Evolutionary conservation across 2,329 filamentous ascomycete species (phyloP).

Genomic region (Ascochyta koolunga): DNA sequence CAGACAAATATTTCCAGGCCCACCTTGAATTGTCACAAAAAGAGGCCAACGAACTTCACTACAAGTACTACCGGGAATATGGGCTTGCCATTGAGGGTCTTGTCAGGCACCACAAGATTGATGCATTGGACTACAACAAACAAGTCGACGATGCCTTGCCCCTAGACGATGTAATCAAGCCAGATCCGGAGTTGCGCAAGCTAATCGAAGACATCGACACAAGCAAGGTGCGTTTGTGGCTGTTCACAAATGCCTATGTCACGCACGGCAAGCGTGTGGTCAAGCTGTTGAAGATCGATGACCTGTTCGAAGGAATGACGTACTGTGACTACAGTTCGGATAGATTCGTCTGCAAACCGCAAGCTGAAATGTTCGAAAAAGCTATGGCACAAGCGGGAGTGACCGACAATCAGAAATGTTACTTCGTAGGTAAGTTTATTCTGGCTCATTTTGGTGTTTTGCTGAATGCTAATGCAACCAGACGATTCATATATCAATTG

Average conservation of each 20-base stretch:
- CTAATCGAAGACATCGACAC: slow-evolving; percentile 83
- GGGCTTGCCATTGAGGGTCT: slow-evolving; percentile 97
- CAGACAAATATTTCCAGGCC: slow-evolving; percentile 65
- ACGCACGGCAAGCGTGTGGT: slow-evolving; percentile 86
- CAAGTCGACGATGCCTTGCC: slow-evolving; percentile 95
- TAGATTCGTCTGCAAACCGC: slow-evolving; percentile 85
- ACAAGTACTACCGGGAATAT: slow-evolving; percentile 93
- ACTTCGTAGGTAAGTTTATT: slow-evolving; percentile 79
- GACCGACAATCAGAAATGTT: slow-evolving; percentile 73
- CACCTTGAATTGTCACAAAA: slow-evolving; percentile 76
- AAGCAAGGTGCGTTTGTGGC: slow-evolving; percentile 84
- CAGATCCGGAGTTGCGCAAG: slow-evolving; percentile 73
- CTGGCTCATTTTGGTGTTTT: background rate
- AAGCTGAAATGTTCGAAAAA: slow-evolving; percentile 81
- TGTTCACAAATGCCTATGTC: slow-evolving; percentile 95
- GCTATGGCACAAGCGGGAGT: slow-evolving; percentile 85
- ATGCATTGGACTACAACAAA: slow-evolving; percentile 90
- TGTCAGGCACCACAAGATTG: slow-evolving; percentile 91
- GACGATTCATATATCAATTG: slow-evolving; percentile 91
- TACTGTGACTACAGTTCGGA: slow-evolving; percentile 84
- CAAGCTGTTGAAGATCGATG: slow-evolving; percentile 78
- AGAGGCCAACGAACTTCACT: slow-evolving; percentile 85
- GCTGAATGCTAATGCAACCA: slow-evolving; percentile 44
- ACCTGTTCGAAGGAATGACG: slow-evolving; percentile 92
- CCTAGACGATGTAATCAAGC: slow-evolving; percentile 81